Evolutionary conservation across 495 filamentous ascomycete genomes (phyloP), one percentile per base, ranked within the genome.

Genomic region (Podospora pseudopauciseta): DNA sequence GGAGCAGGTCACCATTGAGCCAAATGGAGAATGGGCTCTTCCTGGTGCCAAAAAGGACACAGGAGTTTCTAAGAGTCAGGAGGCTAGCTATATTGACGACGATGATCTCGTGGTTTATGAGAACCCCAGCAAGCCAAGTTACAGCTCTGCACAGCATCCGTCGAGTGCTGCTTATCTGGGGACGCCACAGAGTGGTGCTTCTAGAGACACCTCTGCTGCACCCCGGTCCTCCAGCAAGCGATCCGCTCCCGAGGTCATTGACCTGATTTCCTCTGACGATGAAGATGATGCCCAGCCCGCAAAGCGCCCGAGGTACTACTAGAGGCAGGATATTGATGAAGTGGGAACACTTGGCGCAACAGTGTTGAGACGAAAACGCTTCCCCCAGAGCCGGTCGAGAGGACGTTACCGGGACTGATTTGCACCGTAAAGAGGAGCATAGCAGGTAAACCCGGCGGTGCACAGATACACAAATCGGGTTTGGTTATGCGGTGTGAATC

Each of bases 1-100:
- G 3, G 91, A 96, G 44, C 92, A 96, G 71, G 92, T 99, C 32
- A 91, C 90, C 2, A 91, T 99, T 64, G 92, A 99, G 70, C 93
- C 95, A 1, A 83, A 92, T 70, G 95, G 94, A 2, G 80, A 82
- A 73, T 99, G 95, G 95, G 82, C 84, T n/a, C 72, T 76, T 32
- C 81, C 77, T 63, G 80, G 81, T 62, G 69, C 66, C 2, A 68
- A 80, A 65, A 72, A 73, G 58, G 72, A 73, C 39, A 20, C 19
- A 18, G 61, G 15, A 15, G 61, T 5, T 19, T 11, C 71, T 55
- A 64, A 66, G 23, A 62, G 67, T 4, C 39, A 72, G 2, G 68
- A 73, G 19, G 69, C 73, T 27, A 80, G 74, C 65, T 75, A 75
- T 53, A 76, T 75, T 20, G 86, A 86, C 57, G 87, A 90, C 60